Evolutionary conservation across 352 stramenopile genomes (phyloP).

Genomic region (Aphanomyces invadans): DNA sequence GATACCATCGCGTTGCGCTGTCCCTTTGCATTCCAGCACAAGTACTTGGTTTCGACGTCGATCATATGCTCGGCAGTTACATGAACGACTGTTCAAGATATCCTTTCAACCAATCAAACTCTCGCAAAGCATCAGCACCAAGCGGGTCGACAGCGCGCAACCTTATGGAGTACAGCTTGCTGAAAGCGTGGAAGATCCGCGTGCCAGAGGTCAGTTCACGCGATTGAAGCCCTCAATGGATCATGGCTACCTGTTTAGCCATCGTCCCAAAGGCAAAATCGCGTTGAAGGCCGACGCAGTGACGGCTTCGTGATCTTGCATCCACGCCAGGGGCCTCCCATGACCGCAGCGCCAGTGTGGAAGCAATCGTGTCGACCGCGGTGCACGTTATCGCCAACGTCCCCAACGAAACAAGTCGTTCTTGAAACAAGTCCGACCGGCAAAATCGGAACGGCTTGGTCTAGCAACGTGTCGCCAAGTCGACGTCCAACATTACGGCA

Average conservation of each 20-base stretch:
- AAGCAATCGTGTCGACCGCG: constrained; percentile 6
- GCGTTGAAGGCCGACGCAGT: neutral
- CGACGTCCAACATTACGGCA: neutral
- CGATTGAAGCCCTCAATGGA: neutral
- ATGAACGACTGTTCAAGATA: constrained; percentile 2
- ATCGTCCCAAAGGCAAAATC: neutral
- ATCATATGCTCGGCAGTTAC: too few species aligned
- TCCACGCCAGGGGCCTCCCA: neutral
- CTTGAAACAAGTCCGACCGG: neutral
- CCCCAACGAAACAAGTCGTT: neutral
- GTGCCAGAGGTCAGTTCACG: neutral
- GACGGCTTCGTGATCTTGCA: constrained; percentile 5
- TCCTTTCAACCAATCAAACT: neutral
- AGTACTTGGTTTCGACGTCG: too few species aligned
- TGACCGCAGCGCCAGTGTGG: neutral
- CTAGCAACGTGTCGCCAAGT: neutral
- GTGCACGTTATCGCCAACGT: neutral
- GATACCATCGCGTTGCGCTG: too few species aligned
- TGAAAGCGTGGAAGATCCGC: neutral
- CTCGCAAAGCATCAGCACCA: neutral
- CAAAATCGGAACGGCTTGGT: neutral
- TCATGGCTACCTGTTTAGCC: neutral
- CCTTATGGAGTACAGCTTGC: constrained; percentile 12
- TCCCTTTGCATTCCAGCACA: too few species aligned
- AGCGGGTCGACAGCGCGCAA: too few species aligned